Percentiles rank a stretch among this genome's conserved stretches.
Conservation (phyloP, 805 yeast genomes). For the Spathaspora sp. region DNA sequence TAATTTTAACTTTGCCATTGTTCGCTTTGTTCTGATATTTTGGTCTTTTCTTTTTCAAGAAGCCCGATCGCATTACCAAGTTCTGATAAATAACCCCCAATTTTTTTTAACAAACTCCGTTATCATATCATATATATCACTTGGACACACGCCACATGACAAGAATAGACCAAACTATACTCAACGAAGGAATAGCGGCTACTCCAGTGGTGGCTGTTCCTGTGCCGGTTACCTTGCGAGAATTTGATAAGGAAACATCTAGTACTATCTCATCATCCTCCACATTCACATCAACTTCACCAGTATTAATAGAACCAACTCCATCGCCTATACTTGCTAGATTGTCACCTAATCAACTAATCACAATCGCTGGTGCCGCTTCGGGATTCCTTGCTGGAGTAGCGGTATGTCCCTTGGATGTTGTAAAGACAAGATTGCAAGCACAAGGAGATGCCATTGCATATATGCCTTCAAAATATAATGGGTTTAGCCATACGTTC, state of each 20-base stretch:
- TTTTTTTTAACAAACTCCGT: not conserved
- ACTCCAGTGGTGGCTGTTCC: not conserved
- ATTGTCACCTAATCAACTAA: slow-evolving; percentile 49
- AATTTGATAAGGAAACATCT: not conserved
- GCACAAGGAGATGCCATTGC: slow-evolving; percentile 65
- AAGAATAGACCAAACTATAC: not conserved
- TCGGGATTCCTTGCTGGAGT: slow-evolving; percentile 91
- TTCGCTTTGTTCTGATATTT: not conserved
- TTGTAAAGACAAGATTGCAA: slow-evolving; percentile 89
- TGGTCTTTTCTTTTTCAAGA: not conserved
- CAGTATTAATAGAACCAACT: not conserved
- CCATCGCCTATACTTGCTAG: slow-evolving; percentile 16
- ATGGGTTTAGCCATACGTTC: slow-evolving; percentile 63
- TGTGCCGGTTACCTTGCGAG: not conserved
- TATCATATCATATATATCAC: not conserved
- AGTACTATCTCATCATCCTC: not conserved
- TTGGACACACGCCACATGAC: not conserved
- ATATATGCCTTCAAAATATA: slow-evolving; percentile 37
- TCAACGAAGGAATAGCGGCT: not conserved
- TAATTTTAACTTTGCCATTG: not conserved
- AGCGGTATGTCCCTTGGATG: slow-evolving; percentile 92
- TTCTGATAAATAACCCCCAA: not conserved
- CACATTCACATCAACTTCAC: not conserved
- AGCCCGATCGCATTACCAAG: not conserved
- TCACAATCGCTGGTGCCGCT: slow-evolving; percentile 87